Conservation (phyloP, 106 monocot genomes). For the Agapanthus africanus region DNA sequence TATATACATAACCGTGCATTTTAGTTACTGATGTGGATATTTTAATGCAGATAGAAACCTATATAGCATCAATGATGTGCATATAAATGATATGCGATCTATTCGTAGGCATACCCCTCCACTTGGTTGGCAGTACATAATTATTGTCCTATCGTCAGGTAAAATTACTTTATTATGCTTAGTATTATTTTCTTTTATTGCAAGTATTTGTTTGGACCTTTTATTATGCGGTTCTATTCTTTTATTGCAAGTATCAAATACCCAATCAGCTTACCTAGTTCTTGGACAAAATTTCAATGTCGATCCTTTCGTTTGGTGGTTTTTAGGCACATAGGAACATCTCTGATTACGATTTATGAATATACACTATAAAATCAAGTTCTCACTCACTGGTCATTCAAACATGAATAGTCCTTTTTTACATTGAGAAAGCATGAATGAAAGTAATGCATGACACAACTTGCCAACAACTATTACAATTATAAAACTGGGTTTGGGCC, state of each 20-base stretch:
- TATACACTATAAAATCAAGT: not conserved
- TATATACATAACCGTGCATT: not conserved
- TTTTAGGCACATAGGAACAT: not conserved
- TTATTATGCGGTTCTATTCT: too few relatives aligned
- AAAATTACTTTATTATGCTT: not conserved
- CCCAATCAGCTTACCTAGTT: too few relatives aligned
- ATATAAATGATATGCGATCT: constrained; percentile 63
- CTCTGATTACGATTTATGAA: not conserved
- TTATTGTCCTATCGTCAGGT: constrained; percentile 87
- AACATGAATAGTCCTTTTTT: not conserved
- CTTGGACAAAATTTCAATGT: not conserved
- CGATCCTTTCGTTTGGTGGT: not conserved
- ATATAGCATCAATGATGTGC: constrained; percentile 56
- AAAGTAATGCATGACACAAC: too few relatives aligned
- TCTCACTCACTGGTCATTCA: not conserved
- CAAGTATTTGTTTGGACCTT: not conserved
- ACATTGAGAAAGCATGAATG: not conserved
- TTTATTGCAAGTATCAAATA: too few relatives aligned
- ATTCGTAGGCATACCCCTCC: constrained; percentile 72
- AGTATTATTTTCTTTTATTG: not conserved
- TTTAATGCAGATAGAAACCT: constrained; percentile 56
- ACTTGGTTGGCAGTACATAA: constrained; percentile 79
- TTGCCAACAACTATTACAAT: too few relatives aligned
- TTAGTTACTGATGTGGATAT: not conserved
- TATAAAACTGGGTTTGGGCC: too few relatives aligned